phyloP scores from a whole-genome alignment of 257 asterid genomes.

The Coffea eugenioides region DNA sequence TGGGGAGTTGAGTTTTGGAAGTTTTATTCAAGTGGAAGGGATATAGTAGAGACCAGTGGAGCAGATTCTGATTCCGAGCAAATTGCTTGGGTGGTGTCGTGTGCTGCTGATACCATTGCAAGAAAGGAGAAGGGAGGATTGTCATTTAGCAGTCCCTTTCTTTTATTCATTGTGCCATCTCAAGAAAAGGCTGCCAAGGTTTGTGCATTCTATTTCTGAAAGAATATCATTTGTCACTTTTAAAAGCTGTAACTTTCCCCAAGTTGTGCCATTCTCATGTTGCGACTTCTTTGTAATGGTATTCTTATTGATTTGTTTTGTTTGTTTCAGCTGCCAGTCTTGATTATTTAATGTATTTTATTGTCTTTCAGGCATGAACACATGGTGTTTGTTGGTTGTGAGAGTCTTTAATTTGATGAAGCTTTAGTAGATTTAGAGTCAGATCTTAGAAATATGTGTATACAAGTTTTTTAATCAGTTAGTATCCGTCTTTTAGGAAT shows the following conservation, averaged over 20 bases:
- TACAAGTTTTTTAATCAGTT: not conserved
- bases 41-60: slow-evolving; percentile 60
- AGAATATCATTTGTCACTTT: not conserved
- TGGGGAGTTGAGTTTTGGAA: slow-evolving; percentile 94
- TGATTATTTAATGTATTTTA: not conserved
- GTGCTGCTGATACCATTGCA: slow-evolving; percentile 73
- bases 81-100: slow-evolving; percentile 87
- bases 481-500: not conserved
- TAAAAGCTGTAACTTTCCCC: not conserved
- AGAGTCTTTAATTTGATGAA: not conserved
- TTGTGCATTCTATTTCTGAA: slow-evolving; percentile 14
- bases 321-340: not conserved
- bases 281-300: not conserved
- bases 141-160: slow-evolving; percentile 60
- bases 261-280: not conserved
- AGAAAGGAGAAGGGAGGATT: slow-evolving; percentile 71
- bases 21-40: slow-evolving; percentile 53
- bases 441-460: not conserved
- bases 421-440: not conserved
- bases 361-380: not conserved
- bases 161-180: slow-evolving; percentile 75
- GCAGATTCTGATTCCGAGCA: slow-evolving; percentile 50
- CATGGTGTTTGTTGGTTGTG: not conserved
- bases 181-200: slow-evolving; percentile 82
- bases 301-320: not conserved